Evolutionary conservation across 2,329 filamentous ascomycete genomes (phyloP).

Genomic region (Colletotrichum musae): DNA sequence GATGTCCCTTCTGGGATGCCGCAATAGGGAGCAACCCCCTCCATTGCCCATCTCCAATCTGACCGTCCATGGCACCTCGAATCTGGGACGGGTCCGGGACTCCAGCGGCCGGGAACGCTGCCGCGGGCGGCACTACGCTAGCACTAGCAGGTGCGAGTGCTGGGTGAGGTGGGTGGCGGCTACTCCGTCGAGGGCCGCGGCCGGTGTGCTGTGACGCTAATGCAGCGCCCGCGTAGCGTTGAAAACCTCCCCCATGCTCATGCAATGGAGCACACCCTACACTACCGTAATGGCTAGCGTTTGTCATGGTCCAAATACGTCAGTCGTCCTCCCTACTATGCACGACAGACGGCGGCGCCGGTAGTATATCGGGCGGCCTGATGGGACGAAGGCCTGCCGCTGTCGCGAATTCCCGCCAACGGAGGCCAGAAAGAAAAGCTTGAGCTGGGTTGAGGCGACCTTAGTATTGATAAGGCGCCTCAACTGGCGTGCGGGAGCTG

Average conservation of each 20-base stretch:
- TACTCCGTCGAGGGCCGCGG: constrained; percentile 26
- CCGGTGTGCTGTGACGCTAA: constrained; percentile 26
- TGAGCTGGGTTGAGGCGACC: constrained; percentile 12
- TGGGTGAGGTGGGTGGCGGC: constrained; percentile 23
- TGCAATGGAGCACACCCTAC: constrained; percentile 11
- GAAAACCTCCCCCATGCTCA: neutral
- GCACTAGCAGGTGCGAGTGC: constrained; percentile 12
- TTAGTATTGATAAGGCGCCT: constrained; percentile 1
- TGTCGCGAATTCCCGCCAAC: neutral
- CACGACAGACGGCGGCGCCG: constrained; percentile 11
- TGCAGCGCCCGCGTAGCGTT: constrained; percentile 28
- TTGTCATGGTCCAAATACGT: constrained; percentile 27
- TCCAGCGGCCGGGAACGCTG: constrained; percentile 19
- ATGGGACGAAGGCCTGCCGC: constrained; percentile 24
- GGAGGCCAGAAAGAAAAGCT: constrained; percentile 8
- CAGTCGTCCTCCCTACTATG: neutral
- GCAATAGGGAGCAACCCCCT: neutral
- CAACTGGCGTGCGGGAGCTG: neutral
- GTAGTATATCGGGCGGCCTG: constrained; percentile 1
- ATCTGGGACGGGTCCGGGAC: constrained; percentile 13
- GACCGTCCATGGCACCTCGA: constrained; percentile 4
- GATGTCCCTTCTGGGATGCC: too few relatives aligned
- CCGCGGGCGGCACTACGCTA: constrained; percentile 13
- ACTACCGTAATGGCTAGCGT: constrained; percentile 33
- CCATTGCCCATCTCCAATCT: neutral